These are phyloP conservation scores for Heliocybe sulcata DNA, from an alignment of 1,284 basidiomycete genomes.

Conservation along the genomic window DNA sequence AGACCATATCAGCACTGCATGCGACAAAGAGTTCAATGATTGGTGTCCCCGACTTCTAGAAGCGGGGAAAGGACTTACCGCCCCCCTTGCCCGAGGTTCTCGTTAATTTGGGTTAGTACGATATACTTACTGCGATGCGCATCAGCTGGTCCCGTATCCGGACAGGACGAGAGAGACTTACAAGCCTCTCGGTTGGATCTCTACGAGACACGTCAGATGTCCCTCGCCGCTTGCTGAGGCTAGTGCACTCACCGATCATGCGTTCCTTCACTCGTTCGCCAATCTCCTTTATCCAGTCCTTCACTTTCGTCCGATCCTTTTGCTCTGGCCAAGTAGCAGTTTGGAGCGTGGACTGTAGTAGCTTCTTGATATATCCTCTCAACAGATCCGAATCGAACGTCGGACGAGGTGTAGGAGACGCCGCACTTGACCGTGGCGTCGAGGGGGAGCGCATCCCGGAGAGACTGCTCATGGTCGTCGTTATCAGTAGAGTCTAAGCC, in stretches of 20 bases:
- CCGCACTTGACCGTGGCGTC: constrained; percentile 43
- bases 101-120: constrained; percentile 74
- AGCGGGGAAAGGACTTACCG: constrained; percentile 38
- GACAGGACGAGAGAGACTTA: constrained; percentile 32
- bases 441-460: constrained; percentile 43
- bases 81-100: constrained; percentile 75
- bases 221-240: neutral
- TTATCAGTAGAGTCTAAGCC: neutral
- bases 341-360: constrained; percentile 61
- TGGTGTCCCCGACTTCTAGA: constrained; percentile 1
- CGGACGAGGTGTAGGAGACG: constrained; percentile 40
- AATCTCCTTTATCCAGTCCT: constrained; percentile 74
- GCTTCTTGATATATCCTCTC: constrained; percentile 72
- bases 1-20: constrained; percentile 50
- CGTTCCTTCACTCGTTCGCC: constrained; percentile 75
- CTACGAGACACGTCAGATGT: constrained; percentile 20
- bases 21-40: constrained; percentile 9
- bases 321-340: constrained; percentile 56
- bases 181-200: constrained; percentile 74
- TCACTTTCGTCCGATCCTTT: constrained; percentile 61
- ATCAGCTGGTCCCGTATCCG: neutral
- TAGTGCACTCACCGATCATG: constrained; percentile 45
- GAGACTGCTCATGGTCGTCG: constrained; percentile 1
- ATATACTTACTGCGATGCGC: constrained; percentile 61
- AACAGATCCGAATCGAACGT: constrained; percentile 68